phyloP scores from a whole-genome alignment of 148 eudicot genomes.

The Polygonum aviculare region DNA sequence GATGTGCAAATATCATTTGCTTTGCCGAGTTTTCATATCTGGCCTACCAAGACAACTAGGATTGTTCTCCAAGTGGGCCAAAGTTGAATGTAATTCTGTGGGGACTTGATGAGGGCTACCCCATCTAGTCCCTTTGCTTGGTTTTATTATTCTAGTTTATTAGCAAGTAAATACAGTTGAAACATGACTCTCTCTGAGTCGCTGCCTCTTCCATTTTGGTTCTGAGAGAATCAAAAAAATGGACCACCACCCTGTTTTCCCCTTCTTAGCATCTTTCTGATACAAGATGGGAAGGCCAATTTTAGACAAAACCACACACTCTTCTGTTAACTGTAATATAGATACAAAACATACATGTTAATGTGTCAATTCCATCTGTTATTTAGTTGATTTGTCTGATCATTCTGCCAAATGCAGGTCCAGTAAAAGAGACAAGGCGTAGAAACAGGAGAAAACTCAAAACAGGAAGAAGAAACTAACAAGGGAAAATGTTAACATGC shows the following conservation, averaged over 20 bases:
- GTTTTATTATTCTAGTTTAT: not conserved
- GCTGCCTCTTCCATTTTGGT: not conserved
- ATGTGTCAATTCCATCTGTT: not conserved
- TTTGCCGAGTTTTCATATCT: not conserved
- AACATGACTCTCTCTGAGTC: not conserved
- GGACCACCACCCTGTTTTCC: not conserved
- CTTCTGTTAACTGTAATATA: not conserved
- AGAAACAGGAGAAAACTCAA: not conserved
- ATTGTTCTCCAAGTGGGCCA: slow-evolving; percentile 4
- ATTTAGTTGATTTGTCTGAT: not conserved
- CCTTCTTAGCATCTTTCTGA: not conserved
- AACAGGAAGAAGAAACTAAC: not conserved
- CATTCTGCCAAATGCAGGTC: not conserved
- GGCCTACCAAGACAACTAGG: slow-evolving; percentile 7
- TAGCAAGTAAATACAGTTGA: not conserved
- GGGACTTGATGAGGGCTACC: not conserved
- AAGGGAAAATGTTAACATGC: slow-evolving; percentile 69
- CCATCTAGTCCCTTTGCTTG: not conserved
- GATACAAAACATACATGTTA: not conserved
- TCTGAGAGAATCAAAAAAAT: not conserved
- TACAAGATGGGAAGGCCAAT: not conserved
- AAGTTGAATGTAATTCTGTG: slow-evolving; percentile 4
- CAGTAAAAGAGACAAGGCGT: not conserved
- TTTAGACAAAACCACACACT: not conserved
- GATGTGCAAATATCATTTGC: not conserved